Evolutionary conservation across 148 eudicot species (phyloP), one percentile per base, ranked within the genome.

Genomic region (Camellia lanceoleosa): DNA sequence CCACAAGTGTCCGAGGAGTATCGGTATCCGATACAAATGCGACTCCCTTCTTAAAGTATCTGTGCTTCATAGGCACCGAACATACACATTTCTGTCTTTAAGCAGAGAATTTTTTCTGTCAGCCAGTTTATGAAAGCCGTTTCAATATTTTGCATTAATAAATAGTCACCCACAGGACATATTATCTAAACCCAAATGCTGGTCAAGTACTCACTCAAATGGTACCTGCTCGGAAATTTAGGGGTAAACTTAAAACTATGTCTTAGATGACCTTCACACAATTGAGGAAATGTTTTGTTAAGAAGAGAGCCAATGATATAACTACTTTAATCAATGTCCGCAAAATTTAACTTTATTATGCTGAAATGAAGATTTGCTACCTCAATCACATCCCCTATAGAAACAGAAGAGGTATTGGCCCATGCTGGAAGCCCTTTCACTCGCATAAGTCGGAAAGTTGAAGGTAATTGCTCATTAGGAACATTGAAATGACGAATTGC

Each of bases 371-470:
- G n/a, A 79, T 73, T 13, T 54, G 18, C 41, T 79, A 93, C 99
- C 97, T 92, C 81, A 82, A 95, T 86, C 61, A 93, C 93, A 87
- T 90, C 92, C n/a, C 82, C 83, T 65, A 95, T 85, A 43, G 98
- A 92, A 73, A 91, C 97, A 82, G 91, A 88, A 54, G 92, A 89
- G 41, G 97, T 90, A 80, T 93, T 93, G 43, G 97, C 91, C 98
- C 97, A 92, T 65, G 84, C 72, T 16, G 97, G 98, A 70, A 95
- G 91, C 79, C 90, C 95, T 87, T 80, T 82, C 71, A 92, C 99
- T 81, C 83, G 84, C 90, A 95, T 70, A 71, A 95, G 94, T 47
- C 94, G 92, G 80, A 95, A 95, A 63, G 93, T 91, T 63, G 43
- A 84, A 68, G 97, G 87, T 66, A 91, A 11, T 58, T 86, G 84